Conservation (phyloP, 257 asterid species). For the Fraxinus excelsior region DNA sequence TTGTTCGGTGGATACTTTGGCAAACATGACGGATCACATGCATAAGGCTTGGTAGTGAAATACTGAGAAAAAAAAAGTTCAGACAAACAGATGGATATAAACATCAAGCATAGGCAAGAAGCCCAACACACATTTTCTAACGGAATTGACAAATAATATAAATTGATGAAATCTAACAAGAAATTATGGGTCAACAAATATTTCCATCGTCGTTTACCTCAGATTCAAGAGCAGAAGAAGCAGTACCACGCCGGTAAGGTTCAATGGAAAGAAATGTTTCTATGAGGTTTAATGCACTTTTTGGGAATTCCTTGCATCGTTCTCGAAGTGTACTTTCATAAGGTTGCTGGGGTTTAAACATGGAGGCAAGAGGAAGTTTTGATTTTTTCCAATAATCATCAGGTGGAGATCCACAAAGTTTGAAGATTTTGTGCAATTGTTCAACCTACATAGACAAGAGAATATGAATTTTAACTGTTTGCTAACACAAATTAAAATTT, state of each 20-base stretch:
- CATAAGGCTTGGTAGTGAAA: conserved; percentile 66
- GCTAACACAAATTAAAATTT: background rate
- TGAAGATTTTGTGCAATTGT: conserved; percentile 89
- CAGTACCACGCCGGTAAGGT: conserved; percentile 74
- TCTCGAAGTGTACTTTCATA: conserved; percentile 73
- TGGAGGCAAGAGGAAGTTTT: conserved; percentile 71
- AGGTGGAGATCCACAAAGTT: conserved; percentile 77
- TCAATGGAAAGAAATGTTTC: conserved; percentile 74
- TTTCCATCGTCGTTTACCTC: conserved; percentile 43
- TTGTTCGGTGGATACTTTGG: conserved; percentile 89
- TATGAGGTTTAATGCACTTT: conserved; percentile 60
- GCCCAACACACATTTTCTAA: background rate
- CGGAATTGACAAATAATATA: background rate
- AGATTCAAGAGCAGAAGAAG: conserved; percentile 66
- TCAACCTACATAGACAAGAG: conserved; percentile 59
- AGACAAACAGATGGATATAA: conserved; percentile 1
- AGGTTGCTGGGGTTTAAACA: conserved; percentile 91
- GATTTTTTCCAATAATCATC: conserved; percentile 84
- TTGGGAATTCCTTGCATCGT: conserved; percentile 83
- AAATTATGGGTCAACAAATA: background rate
- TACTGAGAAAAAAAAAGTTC: conserved; percentile 44
- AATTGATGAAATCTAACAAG: background rate
- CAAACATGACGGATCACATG: conserved; percentile 81
- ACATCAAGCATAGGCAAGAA: background rate
- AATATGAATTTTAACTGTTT: background rate